phyloP scores from a whole-genome alignment of 768 basidiomycete species.

The Leccinellum albellum region DNA sequence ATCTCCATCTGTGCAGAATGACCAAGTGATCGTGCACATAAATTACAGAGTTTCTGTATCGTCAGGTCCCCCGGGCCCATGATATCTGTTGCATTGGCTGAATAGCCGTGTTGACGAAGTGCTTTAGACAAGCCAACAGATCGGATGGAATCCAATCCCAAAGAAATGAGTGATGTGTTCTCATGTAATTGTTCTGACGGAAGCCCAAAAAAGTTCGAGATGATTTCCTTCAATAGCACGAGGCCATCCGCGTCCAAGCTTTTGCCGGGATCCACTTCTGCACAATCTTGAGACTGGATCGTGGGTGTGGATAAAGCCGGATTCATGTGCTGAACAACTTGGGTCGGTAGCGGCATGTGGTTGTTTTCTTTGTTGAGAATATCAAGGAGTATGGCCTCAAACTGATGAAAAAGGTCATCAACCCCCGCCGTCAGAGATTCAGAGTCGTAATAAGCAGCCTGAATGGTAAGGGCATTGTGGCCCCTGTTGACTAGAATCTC shows the following conservation, averaged over 20 bases:
- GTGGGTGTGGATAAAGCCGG: background rate
- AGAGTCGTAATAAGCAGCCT: slow-evolving; percentile 21
- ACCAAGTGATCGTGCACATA: slow-evolving; percentile 4
- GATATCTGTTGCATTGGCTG: slow-evolving; percentile 35
- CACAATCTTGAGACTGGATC: background rate
- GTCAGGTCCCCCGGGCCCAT: slow-evolving; percentile 28
- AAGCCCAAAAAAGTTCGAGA: slow-evolving; percentile 19
- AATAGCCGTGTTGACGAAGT: slow-evolving; percentile 32
- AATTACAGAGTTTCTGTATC: slow-evolving; percentile 10
- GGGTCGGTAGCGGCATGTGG: background rate
- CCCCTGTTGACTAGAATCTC: slow-evolving; percentile 24
- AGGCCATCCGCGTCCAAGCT: slow-evolving; percentile 1
- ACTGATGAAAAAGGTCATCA: slow-evolving; percentile 17
- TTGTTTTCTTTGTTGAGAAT: slow-evolving; percentile 10
- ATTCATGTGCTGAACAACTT: background rate
- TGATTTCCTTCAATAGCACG: slow-evolving; percentile 7
- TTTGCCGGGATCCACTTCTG: background rate
- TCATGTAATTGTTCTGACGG: slow-evolving; percentile 10
- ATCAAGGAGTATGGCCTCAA: slow-evolving; percentile 24
- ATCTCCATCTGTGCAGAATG: background rate
- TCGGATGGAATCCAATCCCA: slow-evolving; percentile 48
- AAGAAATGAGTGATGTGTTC: slow-evolving; percentile 38
- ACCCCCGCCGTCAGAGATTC: slow-evolving; percentile 17
- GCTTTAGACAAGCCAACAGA: slow-evolving; percentile 40
- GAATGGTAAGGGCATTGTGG: slow-evolving; percentile 15